A percentile compares a stretch with the other conserved stretches of the same genome.
Conservation (phyloP, 2,329 filamentous ascomycete species). For the Uncinocarpus reesii region DNA sequence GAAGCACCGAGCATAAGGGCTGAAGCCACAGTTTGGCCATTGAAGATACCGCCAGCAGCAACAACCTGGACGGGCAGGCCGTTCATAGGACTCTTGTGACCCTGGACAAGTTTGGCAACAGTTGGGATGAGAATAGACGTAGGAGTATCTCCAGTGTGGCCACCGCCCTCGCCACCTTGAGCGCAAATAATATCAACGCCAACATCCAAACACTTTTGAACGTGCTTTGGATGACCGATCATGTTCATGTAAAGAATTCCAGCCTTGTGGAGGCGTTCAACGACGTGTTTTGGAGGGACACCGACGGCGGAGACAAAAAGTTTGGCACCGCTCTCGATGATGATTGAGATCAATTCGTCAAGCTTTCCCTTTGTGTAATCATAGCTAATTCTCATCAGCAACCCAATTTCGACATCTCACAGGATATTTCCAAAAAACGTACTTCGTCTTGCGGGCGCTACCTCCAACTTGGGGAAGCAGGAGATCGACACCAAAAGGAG, state of each 20-base stretch:
- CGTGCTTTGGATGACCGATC: slow-evolving; percentile 99
- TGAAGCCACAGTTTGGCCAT: slow-evolving; percentile 79
- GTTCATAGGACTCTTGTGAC: slow-evolving; percentile 75
- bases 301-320: slow-evolving; percentile 97
- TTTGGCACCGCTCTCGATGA: slow-evolving; percentile 82
- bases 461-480: slow-evolving; percentile 91
- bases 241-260: slow-evolving; percentile 99
- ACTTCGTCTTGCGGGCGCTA: slow-evolving; percentile 90
- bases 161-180: slow-evolving; percentile 93
- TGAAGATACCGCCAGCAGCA: slow-evolving; percentile 88
- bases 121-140: slow-evolving; percentile 87
- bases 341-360: slow-evolving; percentile 74
- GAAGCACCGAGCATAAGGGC: slow-evolving; percentile 84
- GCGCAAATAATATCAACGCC: slow-evolving; percentile 96
- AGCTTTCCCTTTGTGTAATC: slow-evolving; percentile 99
- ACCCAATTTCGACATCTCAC: background rate
- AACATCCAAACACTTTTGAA: slow-evolving; percentile 84
- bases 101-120: slow-evolving; percentile 70
- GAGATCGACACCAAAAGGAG: slow-evolving; percentile 89
- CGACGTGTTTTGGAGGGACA: slow-evolving; percentile 76
- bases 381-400: slow-evolving; percentile 52
- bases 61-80: slow-evolving; percentile 82
- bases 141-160: slow-evolving; percentile 89
- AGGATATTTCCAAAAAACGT: slow-evolving; percentile 15
- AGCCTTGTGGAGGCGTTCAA: slow-evolving; percentile 77